Percentiles rank a stretch among this genome's conserved stretches.
Evolutionary conservation across 1,139 yeast genomes (phyloP).

Genomic region (Blastobotrys malaysiensis): DNA sequence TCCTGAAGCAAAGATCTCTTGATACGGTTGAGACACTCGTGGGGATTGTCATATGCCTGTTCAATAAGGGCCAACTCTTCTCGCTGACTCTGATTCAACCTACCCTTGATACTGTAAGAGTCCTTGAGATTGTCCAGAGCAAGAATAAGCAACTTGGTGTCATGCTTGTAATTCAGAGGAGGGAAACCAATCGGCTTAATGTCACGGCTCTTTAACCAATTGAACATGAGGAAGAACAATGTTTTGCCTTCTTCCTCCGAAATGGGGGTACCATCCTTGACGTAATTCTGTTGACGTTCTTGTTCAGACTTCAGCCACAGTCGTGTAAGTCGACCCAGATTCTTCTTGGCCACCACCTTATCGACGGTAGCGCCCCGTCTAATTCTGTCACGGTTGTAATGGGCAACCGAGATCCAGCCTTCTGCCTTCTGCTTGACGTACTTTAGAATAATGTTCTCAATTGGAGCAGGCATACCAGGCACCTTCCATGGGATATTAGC

Average conservation of each 20-base stretch:
- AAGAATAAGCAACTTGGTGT: conserved; percentile 78
- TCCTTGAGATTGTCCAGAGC: conserved; percentile 90
- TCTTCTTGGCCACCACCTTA: conserved; percentile 89
- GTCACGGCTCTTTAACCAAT: conserved; percentile 84
- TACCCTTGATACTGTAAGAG: conserved; percentile 71
- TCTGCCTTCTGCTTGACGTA: conserved; percentile 95
- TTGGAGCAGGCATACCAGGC: conserved; percentile 91
- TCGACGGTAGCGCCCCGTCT: conserved; percentile 86
- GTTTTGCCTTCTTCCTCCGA: conserved; percentile 85
- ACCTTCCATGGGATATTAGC: conserved; percentile 98
- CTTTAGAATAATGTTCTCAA: conserved; percentile 77
- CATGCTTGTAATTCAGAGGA: conserved; percentile 86
- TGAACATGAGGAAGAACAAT: conserved; percentile 79
- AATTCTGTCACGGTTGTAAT: conserved; percentile 84
- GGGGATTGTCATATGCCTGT: conserved; percentile 96
- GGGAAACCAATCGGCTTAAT: conserved; percentile 93
- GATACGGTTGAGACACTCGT: conserved; percentile 79
- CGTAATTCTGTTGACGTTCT: conserved; percentile 73
- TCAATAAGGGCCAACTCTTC: conserved; percentile 92
- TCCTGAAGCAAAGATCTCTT: conserved; percentile 82
- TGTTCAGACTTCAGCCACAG: conserved; percentile 92
- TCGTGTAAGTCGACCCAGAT: conserved; percentile 84
- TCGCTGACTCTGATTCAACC: conserved; percentile 80
- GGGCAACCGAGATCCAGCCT: conserved; percentile 94
- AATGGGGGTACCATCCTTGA: conserved; percentile 83